A percentile compares a stretch with the other conserved stretches of the same genome.
Conservation (phyloP, 2,329 filamentous ascomycete species). For the Colletotrichum sp. region DNA sequence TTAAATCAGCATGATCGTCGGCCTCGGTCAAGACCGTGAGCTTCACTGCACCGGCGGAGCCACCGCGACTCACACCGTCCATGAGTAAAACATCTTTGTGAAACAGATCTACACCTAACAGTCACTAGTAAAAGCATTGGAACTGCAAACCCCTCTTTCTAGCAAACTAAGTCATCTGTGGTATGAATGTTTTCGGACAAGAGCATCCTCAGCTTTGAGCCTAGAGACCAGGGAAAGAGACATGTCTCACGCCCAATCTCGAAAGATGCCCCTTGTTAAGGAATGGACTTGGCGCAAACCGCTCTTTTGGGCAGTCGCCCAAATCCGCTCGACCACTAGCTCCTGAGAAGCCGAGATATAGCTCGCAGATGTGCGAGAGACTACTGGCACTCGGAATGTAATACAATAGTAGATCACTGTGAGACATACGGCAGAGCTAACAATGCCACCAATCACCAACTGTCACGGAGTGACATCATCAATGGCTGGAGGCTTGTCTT, state of each 20-base stretch:
- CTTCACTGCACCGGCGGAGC: not conserved
- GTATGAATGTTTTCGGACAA: not conserved
- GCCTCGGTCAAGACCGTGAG: not conserved
- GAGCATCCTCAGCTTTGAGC: not conserved
- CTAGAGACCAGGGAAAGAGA: not conserved
- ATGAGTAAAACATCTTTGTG: not conserved
- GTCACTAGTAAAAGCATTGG: too few relatives aligned
- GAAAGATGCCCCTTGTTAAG: not conserved
- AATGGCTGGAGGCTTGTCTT: not conserved
- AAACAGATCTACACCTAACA: not conserved
- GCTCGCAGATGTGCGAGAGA: not conserved
- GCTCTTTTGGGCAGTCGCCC: not conserved
- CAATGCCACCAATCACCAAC: not conserved
- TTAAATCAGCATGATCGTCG: not conserved
- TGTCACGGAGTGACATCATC: not conserved
- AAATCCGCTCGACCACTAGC: not conserved
- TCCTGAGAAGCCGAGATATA: not conserved
- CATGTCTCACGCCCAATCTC: not conserved
- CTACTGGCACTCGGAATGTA: not conserved
- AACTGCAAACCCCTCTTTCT: not conserved
- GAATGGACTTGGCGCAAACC: not conserved
- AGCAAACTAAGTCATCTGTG: not conserved
- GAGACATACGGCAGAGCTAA: not conserved
- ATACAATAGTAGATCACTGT: not conserved
- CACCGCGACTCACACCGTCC: not conserved